These are phyloP conservation scores for Chrysoporthe cubensis DNA, from an alignment of 2,329 filamentous ascomycete species.

Conservation along the genomic window DNA sequence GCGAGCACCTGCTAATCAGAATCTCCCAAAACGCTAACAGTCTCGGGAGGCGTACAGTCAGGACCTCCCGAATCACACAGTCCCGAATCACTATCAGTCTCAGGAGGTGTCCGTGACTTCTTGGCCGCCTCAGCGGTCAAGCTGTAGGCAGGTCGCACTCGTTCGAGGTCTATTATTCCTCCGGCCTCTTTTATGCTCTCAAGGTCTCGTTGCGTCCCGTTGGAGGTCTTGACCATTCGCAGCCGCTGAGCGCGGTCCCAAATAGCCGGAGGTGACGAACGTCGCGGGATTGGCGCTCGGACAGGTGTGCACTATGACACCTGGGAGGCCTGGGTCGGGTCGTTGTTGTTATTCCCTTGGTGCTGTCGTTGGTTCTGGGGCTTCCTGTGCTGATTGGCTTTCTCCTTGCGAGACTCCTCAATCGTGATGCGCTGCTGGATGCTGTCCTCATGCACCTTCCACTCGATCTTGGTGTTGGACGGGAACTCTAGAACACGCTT, in stretches of 20 bases:
- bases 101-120: not conserved
- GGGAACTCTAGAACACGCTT: constrained; percentile 88
- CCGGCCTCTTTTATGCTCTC: not conserved
- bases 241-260: not conserved
- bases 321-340: constrained; percentile 14
- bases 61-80: not conserved
- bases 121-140: not conserved
- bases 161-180: not conserved
- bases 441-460: constrained; percentile 95
- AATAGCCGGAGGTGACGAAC: not conserved
- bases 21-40: not conserved
- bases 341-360: constrained; percentile 24
- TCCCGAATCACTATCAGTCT: not conserved
- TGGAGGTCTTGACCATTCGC: not conserved
- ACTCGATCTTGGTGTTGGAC: constrained; percentile 86
- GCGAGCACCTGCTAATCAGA: not conserved
- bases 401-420: constrained; percentile 89
- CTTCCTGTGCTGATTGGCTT: constrained; percentile 57
- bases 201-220: not conserved
- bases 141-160: not conserved
- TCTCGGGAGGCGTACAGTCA: not conserved
- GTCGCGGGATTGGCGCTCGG: not conserved
- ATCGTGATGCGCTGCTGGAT: constrained; percentile 90
- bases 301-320: constrained; percentile 21
- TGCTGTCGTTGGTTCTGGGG: constrained; percentile 38